Conservation (phyloP, 441 rosid genomes). For the Erodium moschatum region DNA sequence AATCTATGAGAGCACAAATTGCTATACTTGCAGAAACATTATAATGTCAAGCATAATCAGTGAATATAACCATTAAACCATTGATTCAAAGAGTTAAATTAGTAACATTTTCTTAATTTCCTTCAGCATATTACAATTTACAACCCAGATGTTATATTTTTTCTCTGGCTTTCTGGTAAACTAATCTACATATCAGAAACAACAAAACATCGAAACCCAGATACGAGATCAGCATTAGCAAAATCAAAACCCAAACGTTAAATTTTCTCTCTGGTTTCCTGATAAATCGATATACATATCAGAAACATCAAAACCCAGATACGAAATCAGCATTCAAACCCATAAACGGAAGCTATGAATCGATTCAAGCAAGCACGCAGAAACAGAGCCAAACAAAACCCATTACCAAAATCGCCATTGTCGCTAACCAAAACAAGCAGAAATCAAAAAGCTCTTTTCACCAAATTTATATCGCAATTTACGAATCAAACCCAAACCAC, state of each 20-base stretch:
- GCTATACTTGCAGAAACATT: not conserved
- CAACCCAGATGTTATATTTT: too few relatives aligned
- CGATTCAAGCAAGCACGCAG: not conserved
- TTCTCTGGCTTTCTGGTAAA: too few relatives aligned
- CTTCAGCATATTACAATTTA: too few relatives aligned
- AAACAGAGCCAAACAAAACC: not conserved
- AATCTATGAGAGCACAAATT: not conserved
- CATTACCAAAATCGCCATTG: constrained; percentile 12
- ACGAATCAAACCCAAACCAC: constrained; percentile 5
- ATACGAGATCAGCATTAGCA: too few relatives aligned
- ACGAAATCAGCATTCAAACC: not conserved
- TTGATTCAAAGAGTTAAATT: not conserved
- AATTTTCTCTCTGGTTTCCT: not conserved
- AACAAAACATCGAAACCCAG: too few relatives aligned
- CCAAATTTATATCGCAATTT: not conserved
- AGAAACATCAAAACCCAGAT: constrained; percentile 1
- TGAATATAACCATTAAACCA: not conserved
- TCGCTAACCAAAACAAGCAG: not conserved
- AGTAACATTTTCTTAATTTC: not conserved
- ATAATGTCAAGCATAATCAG: not conserved
- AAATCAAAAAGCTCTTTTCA: not conserved
- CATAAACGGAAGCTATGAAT: too few relatives aligned
- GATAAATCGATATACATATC: not conserved
- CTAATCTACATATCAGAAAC: too few relatives aligned
- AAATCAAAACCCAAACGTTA: not conserved